Evolutionary conservation across 164 flowering plant genomes (phyloP).

Genomic region (Macadamia tetraphylla): DNA sequence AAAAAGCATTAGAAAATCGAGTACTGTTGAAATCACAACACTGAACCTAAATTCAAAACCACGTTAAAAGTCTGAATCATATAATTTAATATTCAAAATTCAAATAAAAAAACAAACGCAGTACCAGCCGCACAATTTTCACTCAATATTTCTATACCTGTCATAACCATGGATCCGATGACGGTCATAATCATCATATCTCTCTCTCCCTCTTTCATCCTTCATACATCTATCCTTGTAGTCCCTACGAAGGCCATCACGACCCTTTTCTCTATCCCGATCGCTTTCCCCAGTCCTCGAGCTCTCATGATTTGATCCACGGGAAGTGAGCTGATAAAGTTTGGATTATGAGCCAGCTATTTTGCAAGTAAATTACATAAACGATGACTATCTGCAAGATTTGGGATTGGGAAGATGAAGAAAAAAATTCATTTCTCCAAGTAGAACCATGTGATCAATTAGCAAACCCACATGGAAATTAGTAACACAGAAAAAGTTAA

Average conservation of each 20-base stretch:
- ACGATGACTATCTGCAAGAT: not conserved
- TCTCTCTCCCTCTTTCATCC: slow-evolving; percentile 37
- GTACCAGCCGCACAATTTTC: too few relatives aligned
- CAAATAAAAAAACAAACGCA: not conserved
- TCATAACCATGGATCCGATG: slow-evolving; percentile 30
- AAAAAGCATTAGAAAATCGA: too few relatives aligned
- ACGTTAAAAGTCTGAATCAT: too few relatives aligned
- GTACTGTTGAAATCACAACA: too few relatives aligned
- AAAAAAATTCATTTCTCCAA: too few relatives aligned
- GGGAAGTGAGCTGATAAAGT: slow-evolving; percentile 31
- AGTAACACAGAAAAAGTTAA: too few relatives aligned
- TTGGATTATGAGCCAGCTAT: slow-evolving; percentile 6
- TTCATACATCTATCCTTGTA: slow-evolving; percentile 32
- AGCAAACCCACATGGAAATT: not conserved
- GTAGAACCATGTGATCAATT: not conserved
- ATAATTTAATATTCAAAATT: too few relatives aligned
- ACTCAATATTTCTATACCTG: slow-evolving; percentile 30
- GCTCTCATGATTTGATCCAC: slow-evolving; percentile 37
- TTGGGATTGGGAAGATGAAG: too few relatives aligned
- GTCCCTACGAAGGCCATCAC: slow-evolving; percentile 36
- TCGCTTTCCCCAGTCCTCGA: slow-evolving; percentile 34
- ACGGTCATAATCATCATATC: slow-evolving; percentile 27
- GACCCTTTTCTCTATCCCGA: slow-evolving; percentile 36
- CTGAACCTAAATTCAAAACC: too few relatives aligned
- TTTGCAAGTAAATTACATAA: not conserved